Evolutionary conservation across 768 basidiomycete genomes (phyloP), one percentile per base, ranked within the genome.

Genomic region (Phlegmacium glaucopus): DNA sequence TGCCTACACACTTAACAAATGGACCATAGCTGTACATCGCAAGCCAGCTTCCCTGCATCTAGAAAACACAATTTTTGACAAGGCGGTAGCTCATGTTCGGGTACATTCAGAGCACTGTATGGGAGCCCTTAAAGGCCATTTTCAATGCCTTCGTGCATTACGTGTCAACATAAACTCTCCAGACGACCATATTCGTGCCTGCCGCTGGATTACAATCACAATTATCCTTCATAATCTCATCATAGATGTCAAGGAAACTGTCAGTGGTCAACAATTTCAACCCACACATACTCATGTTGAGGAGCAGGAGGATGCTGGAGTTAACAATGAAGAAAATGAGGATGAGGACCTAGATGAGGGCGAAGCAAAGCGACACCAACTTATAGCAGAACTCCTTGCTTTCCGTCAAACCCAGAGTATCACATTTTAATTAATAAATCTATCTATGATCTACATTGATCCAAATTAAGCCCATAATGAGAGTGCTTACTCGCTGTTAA

Each of bases 101-200:
- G 56, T 67, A 18, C 52, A 39, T 13, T 68, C 67, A 12, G 63
- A 67, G 47, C 66, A 68, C 50, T 60, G 56, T 42, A 66, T 68
- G 60, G 67, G 65, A 30, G 60, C 60, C 3, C 40, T 68, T 2
- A 67, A 68, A 42, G 58, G 60, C 4, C 42, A 58, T 11, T 68
- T 54, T 28, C 53, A 53, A 32, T 56, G 56, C 35, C 40, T 62
- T 11, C 32, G 41, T 34, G 59, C 57, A n/a, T 55, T 68, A 11
- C 52, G 53, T n/a, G 49, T 63, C 11, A 43, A 45, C 15, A 65
- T 68, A 36, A 58, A 58, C 34, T 51, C 43, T 3, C 59, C 56
- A 18, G 36, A 38, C 0, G 56, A 63, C 12, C 64, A 68, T 51
- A 22, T 42, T 15, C 32, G 45, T 10, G 63, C 58, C 0, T 56